A percentile compares a stretch with the other conserved stretches of the same genome.
Conservation (phyloP, 225 moss, liverwort and hornwort genomes). For the Physcomitrium patens region DNA sequence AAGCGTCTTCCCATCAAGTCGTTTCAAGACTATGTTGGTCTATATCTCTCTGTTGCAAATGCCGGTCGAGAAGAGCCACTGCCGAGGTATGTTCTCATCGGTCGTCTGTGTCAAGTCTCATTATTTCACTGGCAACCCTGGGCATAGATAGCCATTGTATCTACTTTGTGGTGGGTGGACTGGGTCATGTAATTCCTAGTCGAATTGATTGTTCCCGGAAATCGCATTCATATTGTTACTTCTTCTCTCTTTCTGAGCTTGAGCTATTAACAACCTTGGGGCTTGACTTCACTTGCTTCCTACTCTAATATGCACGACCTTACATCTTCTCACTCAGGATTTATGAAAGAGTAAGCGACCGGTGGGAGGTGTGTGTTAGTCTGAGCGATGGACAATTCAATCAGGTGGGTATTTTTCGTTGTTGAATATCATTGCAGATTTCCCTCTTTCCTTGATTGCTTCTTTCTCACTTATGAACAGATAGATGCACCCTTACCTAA, state of each 20-base stretch:
- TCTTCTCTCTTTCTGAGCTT: not conserved
- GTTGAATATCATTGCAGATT: not conserved
- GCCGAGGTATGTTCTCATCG: conserved; percentile 58
- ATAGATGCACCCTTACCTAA: not conserved
- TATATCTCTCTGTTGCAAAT: conserved; percentile 72
- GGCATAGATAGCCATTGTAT: not conserved
- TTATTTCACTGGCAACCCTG: not conserved
- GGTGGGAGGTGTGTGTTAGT: conserved; percentile 92
- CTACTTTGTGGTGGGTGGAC: not conserved
- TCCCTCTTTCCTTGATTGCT: not conserved
- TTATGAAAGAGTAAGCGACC: conserved; percentile 87
- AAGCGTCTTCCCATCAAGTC: conserved; percentile 76
- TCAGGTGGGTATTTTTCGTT: conserved; percentile 58
- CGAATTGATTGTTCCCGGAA: not conserved
- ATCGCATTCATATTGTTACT: not conserved
- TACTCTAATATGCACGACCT: not conserved
- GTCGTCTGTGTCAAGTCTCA: not conserved
- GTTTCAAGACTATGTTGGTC: conserved; percentile 85
- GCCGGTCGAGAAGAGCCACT: conserved; percentile 71
- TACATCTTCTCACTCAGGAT: conserved; percentile 52
- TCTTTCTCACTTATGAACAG: not conserved
- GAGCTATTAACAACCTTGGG: not conserved
- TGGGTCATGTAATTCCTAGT: not conserved
- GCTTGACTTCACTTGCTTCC: not conserved
- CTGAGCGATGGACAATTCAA: conserved; percentile 97